Base-by-base conservation (phyloP, 192 early-diverging fungal species). In the Kappamyces sp. region DNA sequence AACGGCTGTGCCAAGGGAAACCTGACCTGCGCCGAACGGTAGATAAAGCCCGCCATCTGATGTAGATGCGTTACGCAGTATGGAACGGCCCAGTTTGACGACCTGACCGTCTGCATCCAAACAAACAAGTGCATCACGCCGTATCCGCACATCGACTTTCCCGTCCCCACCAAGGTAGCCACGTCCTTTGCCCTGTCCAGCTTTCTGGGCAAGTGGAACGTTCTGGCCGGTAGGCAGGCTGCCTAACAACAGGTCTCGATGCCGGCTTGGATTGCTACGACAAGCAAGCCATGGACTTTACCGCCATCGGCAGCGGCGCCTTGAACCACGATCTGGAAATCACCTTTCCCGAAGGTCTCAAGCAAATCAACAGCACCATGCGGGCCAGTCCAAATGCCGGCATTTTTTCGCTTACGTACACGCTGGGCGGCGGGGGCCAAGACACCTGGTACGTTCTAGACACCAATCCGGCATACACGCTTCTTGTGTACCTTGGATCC, bases 101-200 rank as follows among this genome's bases (percentile, higher is more conserved):
- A 6, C 12, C 12, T 50, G 6, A 50, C 49, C 8, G 49, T 50
- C 5, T 50, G 49, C 36, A 50, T 50, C 1, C 49, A 50, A 50
- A 50, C 32, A 31, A 50, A 50, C 49, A 50, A 50, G 32, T 50
- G 49, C 12, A 50, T 50, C 12, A 50, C 49, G 9, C 49, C 49
- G 32, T 50, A 50, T 35, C 49, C 49, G 12, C 49, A 50, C 49
- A 50, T 34, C 32, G 12, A 12, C 12, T 50, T 34, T 12, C 5
- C 49, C 8, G 36, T 35, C 36, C 49, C 49, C 8, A n/a, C n/a
- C n/a, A n/a, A n/a, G n/a, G n/a, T n/a, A n/a, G 8, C 49, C 5
- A 8, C 49, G 8, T 50, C 49, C 9, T 50, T 8, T 50, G 5
- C 49, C 9, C 12, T 50, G 6, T 31, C 32, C 12, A 31, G 36